phyloP scores from a whole-genome alignment of 2,329 filamentous ascomycete species.

The Xylariaceae sp. region DNA sequence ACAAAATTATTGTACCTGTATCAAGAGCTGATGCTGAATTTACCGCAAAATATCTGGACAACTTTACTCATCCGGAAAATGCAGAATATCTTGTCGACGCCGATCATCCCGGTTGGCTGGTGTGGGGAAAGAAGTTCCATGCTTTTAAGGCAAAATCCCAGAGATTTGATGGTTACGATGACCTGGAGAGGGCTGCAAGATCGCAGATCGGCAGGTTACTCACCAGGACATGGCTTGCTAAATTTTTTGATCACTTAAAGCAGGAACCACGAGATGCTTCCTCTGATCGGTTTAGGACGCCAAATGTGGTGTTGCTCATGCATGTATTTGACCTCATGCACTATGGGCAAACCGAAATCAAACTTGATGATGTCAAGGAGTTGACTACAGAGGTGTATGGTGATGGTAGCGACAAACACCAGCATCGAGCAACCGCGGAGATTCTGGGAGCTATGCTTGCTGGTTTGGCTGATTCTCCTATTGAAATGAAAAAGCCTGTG shows the following conservation, averaged over 20 bases:
- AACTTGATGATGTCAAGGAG: constrained; percentile 86
- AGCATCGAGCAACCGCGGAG: constrained; percentile 93
- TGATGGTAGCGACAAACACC: constrained; percentile 95
- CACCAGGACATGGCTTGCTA: constrained; percentile 83
- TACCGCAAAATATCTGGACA: constrained; percentile 77
- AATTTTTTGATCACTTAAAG: constrained; percentile 91
- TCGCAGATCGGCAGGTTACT: constrained; percentile 81
- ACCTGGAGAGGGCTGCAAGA: constrained; percentile 75
- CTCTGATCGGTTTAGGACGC: constrained; percentile 87
- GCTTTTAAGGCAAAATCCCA: constrained; percentile 75
- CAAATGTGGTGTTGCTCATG: constrained; percentile 83
- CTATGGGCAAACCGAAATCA: constrained; percentile 75
- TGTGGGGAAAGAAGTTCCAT: constrained; percentile 88
- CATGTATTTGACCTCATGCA: constrained; percentile 91
- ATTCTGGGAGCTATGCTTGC: constrained; percentile 86
- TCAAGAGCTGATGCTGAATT: constrained; percentile 76
- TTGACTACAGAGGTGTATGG: constrained; percentile 79
- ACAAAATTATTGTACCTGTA: constrained; percentile 77
- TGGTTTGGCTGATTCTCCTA: constrained; percentile 78
- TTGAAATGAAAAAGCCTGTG: constrained; percentile 73
- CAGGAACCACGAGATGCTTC: constrained; percentile 87
- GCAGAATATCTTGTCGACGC: constrained; percentile 90
- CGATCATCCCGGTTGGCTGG: constrained; percentile 94
- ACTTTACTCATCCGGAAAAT: constrained; percentile 74
- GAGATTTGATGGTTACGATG: constrained; percentile 76